Evolutionary conservation across 208 protist genomes (phyloP), one percentile per base, ranked within the genome.

Genomic region (Paratrypanosoma confusum): DNA sequence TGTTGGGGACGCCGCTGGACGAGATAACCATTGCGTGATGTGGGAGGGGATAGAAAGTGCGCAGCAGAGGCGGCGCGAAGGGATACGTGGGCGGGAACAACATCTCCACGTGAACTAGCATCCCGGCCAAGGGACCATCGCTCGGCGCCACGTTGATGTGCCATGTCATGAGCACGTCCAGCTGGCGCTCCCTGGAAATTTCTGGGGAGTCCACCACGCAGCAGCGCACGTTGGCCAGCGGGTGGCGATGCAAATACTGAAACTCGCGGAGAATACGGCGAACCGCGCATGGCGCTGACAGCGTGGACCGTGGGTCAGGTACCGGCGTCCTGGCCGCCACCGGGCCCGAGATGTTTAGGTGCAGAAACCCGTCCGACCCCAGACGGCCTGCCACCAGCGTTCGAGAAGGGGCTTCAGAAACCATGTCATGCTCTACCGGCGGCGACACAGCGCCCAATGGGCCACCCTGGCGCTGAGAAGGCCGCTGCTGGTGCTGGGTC

Each of bases 31-130:
- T 32, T 5, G 40, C 44, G 0, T 31, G 39, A 39, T 78, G 56
- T 3, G 68, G 61, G 31, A 82, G 34, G 38, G 51, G 55, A n/a
- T 73, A 56, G 14, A 49, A 54, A 5, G 51, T 55, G 29, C 65
- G 57, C 8, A 73, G 49, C 31, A 53, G 45, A 7, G 65, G 68
- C 7, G 63, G 40, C 40, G 49, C 49, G 38, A 75, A 71, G 3
- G 73, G 73, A 37, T 82, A 82, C 28, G 36, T 44, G 3, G 39
- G 20, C 10, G 73, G 50, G 44, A 82, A 73, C 1, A 27, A 39
- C 27, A 82, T 37, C 20, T 48, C 36, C 21, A 82, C 28, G 22
- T 60, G 63, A 24, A 82, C 20, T 21, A 57, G 1, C 36, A 59
- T 28, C 1, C 73, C 73, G 20, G 58, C 36, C 38, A 75, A 55